Conservation (phyloP, 1,139 yeast species). For the Saccharomycopsis hybrid region DNA sequence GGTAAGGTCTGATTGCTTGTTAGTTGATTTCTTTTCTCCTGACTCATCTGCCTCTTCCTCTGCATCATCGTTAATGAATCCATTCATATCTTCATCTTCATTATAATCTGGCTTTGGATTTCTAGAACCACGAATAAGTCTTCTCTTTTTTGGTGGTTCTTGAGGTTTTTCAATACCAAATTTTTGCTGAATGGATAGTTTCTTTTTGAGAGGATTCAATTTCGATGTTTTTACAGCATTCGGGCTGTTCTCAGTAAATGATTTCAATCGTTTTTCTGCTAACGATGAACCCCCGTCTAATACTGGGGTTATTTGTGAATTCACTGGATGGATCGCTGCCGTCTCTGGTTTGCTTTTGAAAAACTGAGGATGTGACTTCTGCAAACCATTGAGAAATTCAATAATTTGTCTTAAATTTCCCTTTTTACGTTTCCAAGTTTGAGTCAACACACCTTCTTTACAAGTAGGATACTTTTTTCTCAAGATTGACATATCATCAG, state of each 20-base stretch:
- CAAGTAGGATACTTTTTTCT: conserved; percentile 18
- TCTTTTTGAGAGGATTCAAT: conserved; percentile 9
- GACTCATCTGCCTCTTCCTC: conserved; percentile 26
- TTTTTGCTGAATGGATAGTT: conserved; percentile 19
- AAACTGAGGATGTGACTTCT: conserved; percentile 19
- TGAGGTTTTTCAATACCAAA: conserved; percentile 15
- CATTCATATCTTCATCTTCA: conserved; percentile 25
- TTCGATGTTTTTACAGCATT: conserved; percentile 8
- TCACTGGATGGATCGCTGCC: neutral
- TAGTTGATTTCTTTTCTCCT: conserved; percentile 15
- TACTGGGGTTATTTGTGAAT: neutral
- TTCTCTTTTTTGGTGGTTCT: conserved; percentile 10
- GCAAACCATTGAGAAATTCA: conserved; percentile 15
- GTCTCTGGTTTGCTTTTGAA: conserved; percentile 6
- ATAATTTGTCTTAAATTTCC: conserved; percentile 19
- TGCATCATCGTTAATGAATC: conserved; percentile 26
- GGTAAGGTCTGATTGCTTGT: conserved; percentile 15
- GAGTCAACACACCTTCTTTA: conserved; percentile 13
- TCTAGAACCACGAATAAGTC: conserved; percentile 20
- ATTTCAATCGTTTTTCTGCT: neutral
- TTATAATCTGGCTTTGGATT: conserved; percentile 22
- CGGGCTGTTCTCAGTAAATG: neutral
- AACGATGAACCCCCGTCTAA: neutral
- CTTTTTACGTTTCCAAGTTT: conserved; percentile 18
- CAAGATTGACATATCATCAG: conserved; percentile 13